Percentiles rank a stretch among this genome's conserved stretches.
phyloP scores from a whole-genome alignment of 1,139 yeast species.

The Barnettozyma hawaiiensis region DNA sequence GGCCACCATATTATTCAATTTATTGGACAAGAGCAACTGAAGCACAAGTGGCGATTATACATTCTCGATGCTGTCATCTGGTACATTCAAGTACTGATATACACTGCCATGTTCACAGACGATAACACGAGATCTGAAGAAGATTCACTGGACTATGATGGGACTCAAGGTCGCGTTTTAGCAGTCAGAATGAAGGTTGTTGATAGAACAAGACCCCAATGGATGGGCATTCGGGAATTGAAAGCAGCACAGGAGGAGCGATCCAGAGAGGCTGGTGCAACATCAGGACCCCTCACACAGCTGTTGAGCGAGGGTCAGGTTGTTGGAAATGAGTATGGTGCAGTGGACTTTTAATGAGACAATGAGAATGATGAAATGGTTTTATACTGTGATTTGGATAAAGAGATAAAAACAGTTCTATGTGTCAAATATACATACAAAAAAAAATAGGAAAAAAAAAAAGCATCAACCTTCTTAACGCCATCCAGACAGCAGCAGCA shows the following conservation, averaged over 20 bases:
- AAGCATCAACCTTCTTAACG: background rate
- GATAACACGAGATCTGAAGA: background rate
- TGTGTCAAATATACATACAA: background rate
- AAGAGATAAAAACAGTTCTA: no score
- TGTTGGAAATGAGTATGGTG: background rate
- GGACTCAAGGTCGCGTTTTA: constrained; percentile 13
- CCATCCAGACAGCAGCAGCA: no score
- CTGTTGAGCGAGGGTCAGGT: background rate
- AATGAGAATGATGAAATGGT: background rate
- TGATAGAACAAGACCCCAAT: constrained; percentile 13
- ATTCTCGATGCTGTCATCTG: constrained; percentile 16
- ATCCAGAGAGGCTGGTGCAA: constrained; percentile 5
- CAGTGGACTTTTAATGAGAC: background rate
- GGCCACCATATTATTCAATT: constrained; percentile 24
- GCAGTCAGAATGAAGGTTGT: constrained; percentile 13
- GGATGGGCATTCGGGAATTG: constrained; percentile 13
- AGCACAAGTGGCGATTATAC: constrained; percentile 14
- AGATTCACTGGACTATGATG: constrained; percentile 10
- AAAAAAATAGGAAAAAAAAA: background rate
- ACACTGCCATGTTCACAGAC: constrained; percentile 11
- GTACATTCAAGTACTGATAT: constrained; percentile 16
- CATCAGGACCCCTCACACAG: constrained; percentile 2
- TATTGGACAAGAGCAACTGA: constrained; percentile 22
- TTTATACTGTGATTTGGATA: background rate
- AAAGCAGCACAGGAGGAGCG: constrained; percentile 14